phyloP scores from a whole-genome alignment of 768 basidiomycete genomes.

The Kwoniella botswanensis region DNA sequence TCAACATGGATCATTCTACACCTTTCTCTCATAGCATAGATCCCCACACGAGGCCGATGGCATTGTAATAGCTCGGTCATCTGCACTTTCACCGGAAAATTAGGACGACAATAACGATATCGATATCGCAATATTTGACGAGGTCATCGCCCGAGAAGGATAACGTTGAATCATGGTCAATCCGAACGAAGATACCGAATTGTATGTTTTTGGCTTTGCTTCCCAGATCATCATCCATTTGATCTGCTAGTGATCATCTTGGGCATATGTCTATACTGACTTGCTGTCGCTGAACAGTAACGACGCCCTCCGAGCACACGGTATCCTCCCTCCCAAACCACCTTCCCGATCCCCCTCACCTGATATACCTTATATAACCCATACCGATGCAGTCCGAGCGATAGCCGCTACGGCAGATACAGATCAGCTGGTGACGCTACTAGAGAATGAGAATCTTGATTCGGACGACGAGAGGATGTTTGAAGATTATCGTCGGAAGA shows the following conservation, averaged over 20 bases:
- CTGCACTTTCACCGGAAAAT: background rate
- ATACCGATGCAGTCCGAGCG: constrained; percentile 47
- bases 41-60: background rate
- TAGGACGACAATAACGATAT: background rate
- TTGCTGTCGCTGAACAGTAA: constrained; percentile 65
- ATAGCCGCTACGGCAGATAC: constrained; percentile 46
- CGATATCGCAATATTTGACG: too few relatives aligned
- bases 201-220: constrained; percentile 64
- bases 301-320: constrained; percentile 89
- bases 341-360: constrained; percentile 70
- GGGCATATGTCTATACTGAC: background rate
- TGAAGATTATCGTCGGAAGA: constrained; percentile 68
- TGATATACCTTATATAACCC: constrained; percentile 78
- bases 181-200: constrained; percentile 92
- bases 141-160: too few relatives aligned
- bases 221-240: background rate
- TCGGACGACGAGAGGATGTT: constrained; percentile 78
- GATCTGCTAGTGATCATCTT: background rate
- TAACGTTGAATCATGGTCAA: constrained; percentile 60
- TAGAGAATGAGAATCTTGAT: constrained; percentile 76
- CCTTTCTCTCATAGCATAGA: background rate
- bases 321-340: constrained; percentile 80
- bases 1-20: constrained; percentile 9
- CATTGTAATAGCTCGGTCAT: background rate
- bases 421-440: constrained; percentile 65